phyloP scores from a whole-genome alignment of 2,329 filamentous ascomycete species.

The Colletotrichum orchidophilum region DNA sequence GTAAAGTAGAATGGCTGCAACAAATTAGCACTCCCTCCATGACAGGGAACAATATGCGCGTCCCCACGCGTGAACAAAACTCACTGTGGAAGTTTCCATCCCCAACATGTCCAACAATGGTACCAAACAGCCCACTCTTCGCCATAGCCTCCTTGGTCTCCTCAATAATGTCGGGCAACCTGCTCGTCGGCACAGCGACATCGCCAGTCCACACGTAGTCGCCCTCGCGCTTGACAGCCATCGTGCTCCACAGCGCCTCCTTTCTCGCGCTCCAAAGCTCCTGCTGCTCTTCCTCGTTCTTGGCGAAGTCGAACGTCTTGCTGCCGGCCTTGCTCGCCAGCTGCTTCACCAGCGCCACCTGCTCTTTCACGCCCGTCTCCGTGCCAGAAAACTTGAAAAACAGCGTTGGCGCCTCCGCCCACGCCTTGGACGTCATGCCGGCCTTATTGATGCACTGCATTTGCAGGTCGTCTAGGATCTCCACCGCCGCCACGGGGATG shows the following conservation, averaged over 20 bases:
- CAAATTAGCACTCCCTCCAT: constrained; percentile 33
- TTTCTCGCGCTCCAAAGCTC: constrained; percentile 88
- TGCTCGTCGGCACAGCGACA: constrained; percentile 83
- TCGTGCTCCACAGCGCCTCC: constrained; percentile 83
- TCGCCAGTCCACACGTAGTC: constrained; percentile 88
- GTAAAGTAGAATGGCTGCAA: constrained; percentile 62
- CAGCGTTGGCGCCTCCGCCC: constrained; percentile 78
- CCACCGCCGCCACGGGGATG: constrained; percentile 88
- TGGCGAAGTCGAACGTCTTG: constrained; percentile 81
- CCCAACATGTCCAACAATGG: constrained; percentile 76
- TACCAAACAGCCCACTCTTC: constrained; percentile 54
- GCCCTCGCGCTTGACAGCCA: constrained; percentile 71
- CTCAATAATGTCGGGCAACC: constrained; percentile 79
- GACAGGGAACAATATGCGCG: background rate
- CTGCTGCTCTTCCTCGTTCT: constrained; percentile 72
- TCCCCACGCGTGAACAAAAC: constrained; percentile 33
- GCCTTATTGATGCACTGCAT: constrained; percentile 77
- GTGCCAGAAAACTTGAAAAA: constrained; percentile 89
- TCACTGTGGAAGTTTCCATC: constrained; percentile 81
- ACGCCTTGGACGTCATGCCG: constrained; percentile 71
- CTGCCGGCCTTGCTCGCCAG: constrained; percentile 70
- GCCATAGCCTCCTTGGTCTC: constrained; percentile 65
- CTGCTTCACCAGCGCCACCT: constrained; percentile 73
- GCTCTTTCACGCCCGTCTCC: constrained; percentile 77
- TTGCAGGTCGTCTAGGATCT: constrained; percentile 91